Evolutionary conservation across 2,329 filamentous ascomycete species (phyloP), one percentile per base, ranked within the genome.

Genomic region (Incumbomyces delicatus): DNA sequence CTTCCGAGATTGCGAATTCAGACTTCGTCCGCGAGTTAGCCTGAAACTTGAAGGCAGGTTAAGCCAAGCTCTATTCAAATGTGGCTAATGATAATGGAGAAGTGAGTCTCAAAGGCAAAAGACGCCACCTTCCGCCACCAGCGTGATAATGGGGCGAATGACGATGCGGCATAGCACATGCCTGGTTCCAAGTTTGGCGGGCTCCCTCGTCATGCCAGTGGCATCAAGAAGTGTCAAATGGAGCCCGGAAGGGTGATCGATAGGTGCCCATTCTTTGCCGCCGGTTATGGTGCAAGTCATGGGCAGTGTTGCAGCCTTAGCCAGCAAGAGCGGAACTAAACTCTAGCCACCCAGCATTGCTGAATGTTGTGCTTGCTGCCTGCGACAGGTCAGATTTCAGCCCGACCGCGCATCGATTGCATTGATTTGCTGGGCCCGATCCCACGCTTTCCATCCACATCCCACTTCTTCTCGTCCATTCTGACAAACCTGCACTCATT

Each of bases 321-420:
- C 14, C 41, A 13, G 31, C 27, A 17, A 31, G 22, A 12, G 17
- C 27, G 30, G 12, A 44, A 20, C 13, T 16, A 12, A 29, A 17
- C 30, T 29, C 29, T n/a, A n/a, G n/a, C n/a, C n/a, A n/a, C n/a
- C n/a, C n/a, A 27, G 11, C 17, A 38, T 12, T 18, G 17, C 22
- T 35, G 22, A 27, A 27, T 8, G 22, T 8, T 27, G 22, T n/a
- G 33, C 13, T 20, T 45, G 20, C 20, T 31, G 42, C 42, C 42
- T 45, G 42, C 42, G 33, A 45, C 33, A 31, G 31, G 42, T 45
- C 42, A 45, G 8, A 38, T 49, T 37, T 41, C 39, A 33, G 31
- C 41, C 43, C 49, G 40, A 30, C 36, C 31, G 31, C 40, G 36
- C 20, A 22, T n/a, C 16, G 16, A 14, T 27, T 17, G 5, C 22